Base-by-base conservation (phyloP, 345 rosid species). In the Corchorus capsularis region DNA sequence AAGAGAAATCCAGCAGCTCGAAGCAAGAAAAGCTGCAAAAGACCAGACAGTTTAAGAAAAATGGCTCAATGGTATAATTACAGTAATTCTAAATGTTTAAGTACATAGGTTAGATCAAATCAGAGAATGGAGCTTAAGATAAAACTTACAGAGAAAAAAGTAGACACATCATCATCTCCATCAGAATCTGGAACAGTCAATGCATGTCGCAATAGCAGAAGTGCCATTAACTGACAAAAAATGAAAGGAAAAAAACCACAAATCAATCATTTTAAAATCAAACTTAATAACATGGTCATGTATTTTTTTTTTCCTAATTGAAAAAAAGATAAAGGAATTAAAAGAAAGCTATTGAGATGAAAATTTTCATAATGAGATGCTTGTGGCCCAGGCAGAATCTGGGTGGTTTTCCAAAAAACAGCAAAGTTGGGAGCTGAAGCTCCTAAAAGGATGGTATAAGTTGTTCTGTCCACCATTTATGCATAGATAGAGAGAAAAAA, bases 1-100 rank as follows among this genome's bases (percentile, higher is more conserved):
- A 96, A 87, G 81, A 92, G 94, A 83, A 93, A 89, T 20, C 89
- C 90, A 55, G 87, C 89, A n/a, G 92, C 87, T n/a, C 92, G 87
- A 57, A 87, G 88, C 83, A 96, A 81, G 86, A 93, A 96, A 83
- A 89, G 88, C 99, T 96, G 90, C 75, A 73, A 73, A 77, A 12
- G 47, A 68, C 71, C 53, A 73, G 69, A 45, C 55, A 62, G 27
- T 69, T 72, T 65, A 14, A 64, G 39, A 13, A 77, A 43, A 19
- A 41, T 20, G 50, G 19, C 57, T 74, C 70, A 54, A 59, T 2
- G 43, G 16, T 32, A 12, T 6, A 62, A 63, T 56, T 39, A 52
- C 8, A 6, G n/a, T 9, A 22, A 17, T 34, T 45, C 63, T 45
- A 34, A 67, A 61, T 55, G 60, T 19, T 14, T 9, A 8, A 46